Evolutionary conservation across 768 basidiomycete species (phyloP).

Genomic region (Boletus sp.): DNA sequence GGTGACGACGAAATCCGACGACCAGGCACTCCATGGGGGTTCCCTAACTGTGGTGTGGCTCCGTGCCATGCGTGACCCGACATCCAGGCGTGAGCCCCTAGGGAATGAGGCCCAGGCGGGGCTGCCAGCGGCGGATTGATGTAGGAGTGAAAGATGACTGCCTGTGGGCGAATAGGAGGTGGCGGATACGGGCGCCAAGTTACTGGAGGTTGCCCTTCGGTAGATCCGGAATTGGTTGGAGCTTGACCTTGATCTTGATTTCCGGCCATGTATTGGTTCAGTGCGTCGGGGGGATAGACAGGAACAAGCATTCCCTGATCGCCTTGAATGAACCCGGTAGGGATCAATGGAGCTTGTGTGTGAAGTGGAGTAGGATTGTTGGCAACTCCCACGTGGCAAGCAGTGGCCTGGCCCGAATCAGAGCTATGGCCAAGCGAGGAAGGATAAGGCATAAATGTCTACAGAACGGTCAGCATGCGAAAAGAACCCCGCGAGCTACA

Average conservation of each 20-base stretch:
- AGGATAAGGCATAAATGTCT: conserved; percentile 53
- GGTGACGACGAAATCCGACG: conserved; percentile 15
- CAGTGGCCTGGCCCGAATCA: conserved; percentile 25
- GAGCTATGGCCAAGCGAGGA: conserved; percentile 32
- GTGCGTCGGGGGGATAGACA: conserved; percentile 66
- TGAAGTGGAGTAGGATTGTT: conserved; percentile 16
- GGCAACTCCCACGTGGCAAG: conserved; percentile 16
- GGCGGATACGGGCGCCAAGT: conserved; percentile 35
- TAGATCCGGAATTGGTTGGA: conserved; percentile 17
- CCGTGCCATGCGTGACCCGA: conserved; percentile 26
- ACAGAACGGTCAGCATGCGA: conserved; percentile 7
- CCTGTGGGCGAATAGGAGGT: conserved; percentile 30
- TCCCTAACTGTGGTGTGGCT: conserved; percentile 15
- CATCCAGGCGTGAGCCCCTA: conserved; percentile 25
- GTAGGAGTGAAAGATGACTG: conserved; percentile 30
- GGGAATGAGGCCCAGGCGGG: conserved; percentile 17
- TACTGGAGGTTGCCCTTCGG: conserved; percentile 30
- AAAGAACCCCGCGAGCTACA: conserved; percentile 18
- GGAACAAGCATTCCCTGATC: conserved; percentile 71
- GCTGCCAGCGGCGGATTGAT: conserved; percentile 22
- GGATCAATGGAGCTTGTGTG: conserved; percentile 53
- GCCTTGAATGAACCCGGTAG: conserved; percentile 68
- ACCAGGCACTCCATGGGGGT: conserved; percentile 12
- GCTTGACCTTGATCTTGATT: conserved; percentile 29
- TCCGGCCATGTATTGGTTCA: conserved; percentile 64